phyloP scores from a whole-genome alignment of 2,329 filamentous ascomycete genomes.

The Xylaria sp. region DNA sequence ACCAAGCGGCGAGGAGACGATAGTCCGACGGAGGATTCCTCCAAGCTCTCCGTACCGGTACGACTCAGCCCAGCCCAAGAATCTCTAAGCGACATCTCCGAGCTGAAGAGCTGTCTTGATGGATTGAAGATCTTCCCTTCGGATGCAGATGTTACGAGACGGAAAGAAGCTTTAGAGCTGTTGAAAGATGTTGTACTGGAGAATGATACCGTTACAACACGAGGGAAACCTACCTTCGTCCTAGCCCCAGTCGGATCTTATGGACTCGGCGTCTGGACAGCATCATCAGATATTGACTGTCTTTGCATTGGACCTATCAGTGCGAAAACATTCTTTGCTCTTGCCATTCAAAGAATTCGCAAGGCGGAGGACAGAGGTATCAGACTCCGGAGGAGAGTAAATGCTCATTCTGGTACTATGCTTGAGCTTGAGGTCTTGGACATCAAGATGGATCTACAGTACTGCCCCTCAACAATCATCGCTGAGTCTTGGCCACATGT shows the following conservation, averaged over 20 bases:
- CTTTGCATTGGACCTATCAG: conserved; percentile 73
- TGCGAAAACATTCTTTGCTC: conserved; percentile 68
- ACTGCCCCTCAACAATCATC: conserved; percentile 68
- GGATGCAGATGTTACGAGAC: conserved; percentile 54
- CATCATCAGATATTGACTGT: conserved; percentile 72
- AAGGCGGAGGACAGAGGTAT: conserved; percentile 58
- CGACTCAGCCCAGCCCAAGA: conserved; percentile 46
- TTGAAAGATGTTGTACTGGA: conserved; percentile 58
- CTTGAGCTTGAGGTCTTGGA: conserved; percentile 69
- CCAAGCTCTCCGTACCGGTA: conserved; percentile 51
- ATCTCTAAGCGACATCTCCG: conserved; percentile 49
- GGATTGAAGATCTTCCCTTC: conserved; percentile 59
- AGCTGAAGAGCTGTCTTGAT: conserved; percentile 54
- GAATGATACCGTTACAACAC: conserved; percentile 36
- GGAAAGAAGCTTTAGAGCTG: conserved; percentile 58
- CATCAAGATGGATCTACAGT: conserved; percentile 73
- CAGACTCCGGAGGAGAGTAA: conserved; percentile 66
- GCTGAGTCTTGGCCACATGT: conserved; percentile 64
- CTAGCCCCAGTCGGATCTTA: conserved; percentile 74
- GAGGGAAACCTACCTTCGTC: conserved; percentile 56
- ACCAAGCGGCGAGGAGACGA: conserved; percentile 36
- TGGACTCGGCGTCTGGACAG: conserved; percentile 70
- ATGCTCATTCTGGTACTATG: conserved; percentile 70
- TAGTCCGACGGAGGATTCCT: conserved; percentile 37
- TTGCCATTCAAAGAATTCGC: conserved; percentile 66